Base-by-base conservation (phyloP, 176 grass and related monocot genomes). In the Oryza meyeriana region DNA sequence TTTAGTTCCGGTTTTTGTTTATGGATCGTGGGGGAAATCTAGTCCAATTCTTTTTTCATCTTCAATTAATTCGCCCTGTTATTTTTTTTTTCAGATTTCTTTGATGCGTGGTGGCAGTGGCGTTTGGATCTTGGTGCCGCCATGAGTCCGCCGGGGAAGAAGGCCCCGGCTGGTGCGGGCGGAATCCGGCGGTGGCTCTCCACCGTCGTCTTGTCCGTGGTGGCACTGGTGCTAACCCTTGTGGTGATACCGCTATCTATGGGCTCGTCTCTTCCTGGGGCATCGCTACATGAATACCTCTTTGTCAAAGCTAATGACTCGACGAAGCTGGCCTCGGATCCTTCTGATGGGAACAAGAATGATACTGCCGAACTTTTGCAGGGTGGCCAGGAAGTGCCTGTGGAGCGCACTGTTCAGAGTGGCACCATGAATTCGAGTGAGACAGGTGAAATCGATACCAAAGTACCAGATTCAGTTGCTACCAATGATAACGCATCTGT, bases 221-320 rank as follows among this genome's bases (percentile, higher is more conserved):
- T 88, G 57, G 84, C 33, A 38, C 63, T 98, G 33, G 71, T 87
- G 63, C 71, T 98, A 38, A 83, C 66, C 77, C 86, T 98, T 38
- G 75, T 86, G 16, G 70, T 93, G 58, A 84, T 94, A 38, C 93
- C 92, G 39, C 63, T 95, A 5, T 84, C 88, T 14, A 33, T 79
- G 16, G 85, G 88, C 57, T 90, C 87, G 73, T 84, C 82, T 50
- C 79, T 84, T 22, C 69, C 86, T 20, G 72, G 50, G 67, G 79
- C 86, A 9, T 79, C 88, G 62, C 57, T 93, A 61, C 78, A 81
- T 3, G 82, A 79, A 4, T 91, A 95, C 76, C 47, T 89, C 20
- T 63, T 79, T 24, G 52, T 67, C 35, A 32, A 61, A 36, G 65
- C 36, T 22, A 81, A 41, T 48, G 75, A 63, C 18, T 71, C 75